Evolutionary conservation across 2,329 filamentous ascomycete genomes (phyloP).

Genomic region (Sarocladium oryzae): DNA sequence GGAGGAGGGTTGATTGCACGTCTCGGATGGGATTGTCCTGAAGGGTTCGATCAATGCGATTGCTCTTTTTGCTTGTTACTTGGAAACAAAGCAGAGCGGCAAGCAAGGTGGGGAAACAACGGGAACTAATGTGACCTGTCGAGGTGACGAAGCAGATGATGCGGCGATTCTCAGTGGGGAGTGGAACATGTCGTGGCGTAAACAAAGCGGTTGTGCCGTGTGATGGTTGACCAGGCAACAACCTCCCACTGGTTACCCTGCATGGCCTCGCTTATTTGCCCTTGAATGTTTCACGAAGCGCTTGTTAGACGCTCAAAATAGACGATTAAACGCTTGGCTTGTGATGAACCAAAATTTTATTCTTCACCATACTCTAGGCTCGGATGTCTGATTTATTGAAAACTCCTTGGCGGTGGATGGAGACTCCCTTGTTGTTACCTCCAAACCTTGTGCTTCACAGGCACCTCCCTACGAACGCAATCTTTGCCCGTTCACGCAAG

Average conservation of each 20-base stretch:
- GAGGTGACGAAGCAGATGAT: conserved; percentile 6
- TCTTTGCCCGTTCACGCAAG: too few relatives aligned
- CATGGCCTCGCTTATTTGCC: too few relatives aligned
- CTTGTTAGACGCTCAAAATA: too few relatives aligned
- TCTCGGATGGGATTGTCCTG: background rate
- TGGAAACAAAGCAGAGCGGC: background rate
- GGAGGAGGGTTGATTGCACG: background rate
- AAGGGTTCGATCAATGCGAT: background rate
- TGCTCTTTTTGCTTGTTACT: background rate
- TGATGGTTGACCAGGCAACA: conserved; percentile 2
- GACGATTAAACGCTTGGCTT: background rate
- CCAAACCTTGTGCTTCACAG: too few relatives aligned
- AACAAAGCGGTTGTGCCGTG: background rate
- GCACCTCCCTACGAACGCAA: too few relatives aligned
- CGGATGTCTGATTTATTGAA: too few relatives aligned
- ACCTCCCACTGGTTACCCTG: background rate
- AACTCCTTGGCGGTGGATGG: too few relatives aligned
- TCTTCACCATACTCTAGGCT: too few relatives aligned
- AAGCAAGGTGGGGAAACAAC: background rate
- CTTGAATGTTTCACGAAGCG: too few relatives aligned
- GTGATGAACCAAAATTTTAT: too few relatives aligned
- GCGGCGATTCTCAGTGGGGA: background rate
- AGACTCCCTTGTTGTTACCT: too few relatives aligned
- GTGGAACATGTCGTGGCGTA: background rate
- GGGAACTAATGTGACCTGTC: conserved; percentile 8